Evolutionary conservation across 768 basidiomycete genomes (phyloP), one percentile per base, ranked within the genome.

Genomic region (Suillus fuscotomentosus): DNA sequence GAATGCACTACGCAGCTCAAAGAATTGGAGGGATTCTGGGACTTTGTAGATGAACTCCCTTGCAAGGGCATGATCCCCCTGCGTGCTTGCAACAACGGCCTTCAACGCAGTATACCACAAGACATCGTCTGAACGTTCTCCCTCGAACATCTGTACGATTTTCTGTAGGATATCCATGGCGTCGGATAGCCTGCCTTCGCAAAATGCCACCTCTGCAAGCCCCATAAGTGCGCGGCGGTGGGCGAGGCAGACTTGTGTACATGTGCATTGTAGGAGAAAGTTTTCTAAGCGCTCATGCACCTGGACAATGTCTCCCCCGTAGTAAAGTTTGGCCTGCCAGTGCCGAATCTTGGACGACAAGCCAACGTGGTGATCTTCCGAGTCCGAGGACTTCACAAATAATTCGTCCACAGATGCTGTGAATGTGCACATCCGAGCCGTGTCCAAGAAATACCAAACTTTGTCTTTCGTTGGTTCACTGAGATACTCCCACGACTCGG

Each of bases 111-210:
- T 15, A 13, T 4, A n/a, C 34, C 54, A 55, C n/a, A 56, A 7
- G n/a, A 8, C n/a, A 4, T 2, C 0, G 0, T 55, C 2, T 0
- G n/a, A 3, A 56, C 3, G 0, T 22, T 56, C 3, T 22, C 36
- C 54, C n/a, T 22, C 3, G 4, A 6, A 36, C 14, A 56, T 38
- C 3, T 22, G 7, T 22, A 56, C 2, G 5, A 56, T 7, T 6
- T 2, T 15, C 7, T 56, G 54, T 8, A 56, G 54, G 8, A 8
- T 56, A 9, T 22, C 36, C 54, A 38, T 56, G 7, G 36, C 36
- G 0, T 56, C n/a, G 5, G 36, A 38, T 38, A 38, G 22, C 36
- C 13, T 56, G 36, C 5, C 36, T 38, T 56, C n/a, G 7, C 3
- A 22, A 56, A 14, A 56, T 56, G 54, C 36, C 14, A 15, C n/a